phyloP scores from a whole-genome alignment of 2,329 filamentous ascomycete species.

The Parasarocladium wereldwijsianum region DNA sequence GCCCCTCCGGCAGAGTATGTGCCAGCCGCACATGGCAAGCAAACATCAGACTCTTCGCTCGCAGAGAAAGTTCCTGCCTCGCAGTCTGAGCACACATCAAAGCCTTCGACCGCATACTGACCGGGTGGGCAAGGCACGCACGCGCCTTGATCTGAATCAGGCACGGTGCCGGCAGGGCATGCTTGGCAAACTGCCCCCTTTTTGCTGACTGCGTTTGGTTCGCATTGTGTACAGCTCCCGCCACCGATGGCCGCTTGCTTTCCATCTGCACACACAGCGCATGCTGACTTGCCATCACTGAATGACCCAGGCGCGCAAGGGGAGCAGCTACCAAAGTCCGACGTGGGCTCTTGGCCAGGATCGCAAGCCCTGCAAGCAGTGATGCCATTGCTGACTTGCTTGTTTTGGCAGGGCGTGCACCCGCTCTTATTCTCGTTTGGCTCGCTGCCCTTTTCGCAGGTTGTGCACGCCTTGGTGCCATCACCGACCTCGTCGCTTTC shows the following conservation, averaged over 20 bases:
- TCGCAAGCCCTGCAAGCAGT: background rate
- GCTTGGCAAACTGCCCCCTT: background rate
- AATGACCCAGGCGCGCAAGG: background rate
- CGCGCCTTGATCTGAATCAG: background rate
- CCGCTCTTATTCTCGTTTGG: background rate
- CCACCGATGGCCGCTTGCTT: background rate
- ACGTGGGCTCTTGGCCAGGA: background rate
- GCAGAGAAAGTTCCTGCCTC: background rate
- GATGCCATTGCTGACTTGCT: constrained; percentile 3
- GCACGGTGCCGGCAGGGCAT: background rate
- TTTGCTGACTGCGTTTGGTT: background rate
- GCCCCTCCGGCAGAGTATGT: background rate
- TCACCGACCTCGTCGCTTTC: background rate
- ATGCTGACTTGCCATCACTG: constrained; percentile 2
- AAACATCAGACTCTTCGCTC: background rate
- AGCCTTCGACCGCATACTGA: background rate
- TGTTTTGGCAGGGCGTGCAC: background rate
- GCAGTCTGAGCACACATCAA: background rate
- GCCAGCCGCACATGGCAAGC: background rate
- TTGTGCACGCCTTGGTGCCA: constrained; percentile 1
- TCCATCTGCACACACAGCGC: background rate
- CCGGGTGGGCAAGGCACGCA: background rate
- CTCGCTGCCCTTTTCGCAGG: background rate
- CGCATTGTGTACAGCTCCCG: background rate
- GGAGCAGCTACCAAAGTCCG: background rate